Conservation (phyloP, 805 yeast genomes). For the Kazachstania kunashirensis region DNA sequence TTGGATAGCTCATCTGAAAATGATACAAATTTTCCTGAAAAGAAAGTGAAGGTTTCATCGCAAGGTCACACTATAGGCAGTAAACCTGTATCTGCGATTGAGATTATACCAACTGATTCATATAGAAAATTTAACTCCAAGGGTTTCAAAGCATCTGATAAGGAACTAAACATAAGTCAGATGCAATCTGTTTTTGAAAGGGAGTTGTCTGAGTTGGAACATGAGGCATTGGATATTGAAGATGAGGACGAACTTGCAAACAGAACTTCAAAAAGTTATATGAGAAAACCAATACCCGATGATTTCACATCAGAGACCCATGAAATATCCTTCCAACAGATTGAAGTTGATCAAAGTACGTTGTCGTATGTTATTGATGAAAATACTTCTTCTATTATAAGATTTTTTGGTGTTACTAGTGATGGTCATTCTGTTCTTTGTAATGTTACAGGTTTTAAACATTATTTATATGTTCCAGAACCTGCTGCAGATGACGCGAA, state of each 20-base stretch:
- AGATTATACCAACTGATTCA: conserved; percentile 26
- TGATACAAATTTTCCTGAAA: conserved; percentile 7
- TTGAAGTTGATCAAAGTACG: conserved; percentile 84
- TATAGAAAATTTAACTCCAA: conserved; percentile 25
- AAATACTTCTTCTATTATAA: conserved; percentile 44
- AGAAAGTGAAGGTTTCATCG: conserved; percentile 22
- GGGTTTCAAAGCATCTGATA: conserved; percentile 24
- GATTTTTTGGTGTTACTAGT: conserved; percentile 87
- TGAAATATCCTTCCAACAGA: conserved; percentile 75
- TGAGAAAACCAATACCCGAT: conserved; percentile 47
- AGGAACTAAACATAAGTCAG: conserved; percentile 18
- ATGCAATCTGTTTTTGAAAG: conserved; percentile 22
- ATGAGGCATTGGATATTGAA: conserved; percentile 15
- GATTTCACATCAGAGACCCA: conserved; percentile 38
- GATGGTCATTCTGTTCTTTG: conserved; percentile 85
- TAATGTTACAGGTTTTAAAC: conserved; percentile 79
- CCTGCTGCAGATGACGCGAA: conserved; percentile 49
- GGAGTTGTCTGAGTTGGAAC: conserved; percentile 27
- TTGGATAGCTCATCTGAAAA: neutral
- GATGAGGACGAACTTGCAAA: conserved; percentile 9
- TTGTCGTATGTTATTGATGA: conserved; percentile 33
- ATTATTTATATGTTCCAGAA: conserved; percentile 85
- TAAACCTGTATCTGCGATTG: conserved; percentile 29
- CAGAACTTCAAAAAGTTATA: conserved; percentile 32
- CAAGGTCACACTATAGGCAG: conserved; percentile 26